These are phyloP conservation scores for Aleurites moluccanus DNA, from an alignment of 441 rosid genomes.

Conservation along the genomic window DNA sequence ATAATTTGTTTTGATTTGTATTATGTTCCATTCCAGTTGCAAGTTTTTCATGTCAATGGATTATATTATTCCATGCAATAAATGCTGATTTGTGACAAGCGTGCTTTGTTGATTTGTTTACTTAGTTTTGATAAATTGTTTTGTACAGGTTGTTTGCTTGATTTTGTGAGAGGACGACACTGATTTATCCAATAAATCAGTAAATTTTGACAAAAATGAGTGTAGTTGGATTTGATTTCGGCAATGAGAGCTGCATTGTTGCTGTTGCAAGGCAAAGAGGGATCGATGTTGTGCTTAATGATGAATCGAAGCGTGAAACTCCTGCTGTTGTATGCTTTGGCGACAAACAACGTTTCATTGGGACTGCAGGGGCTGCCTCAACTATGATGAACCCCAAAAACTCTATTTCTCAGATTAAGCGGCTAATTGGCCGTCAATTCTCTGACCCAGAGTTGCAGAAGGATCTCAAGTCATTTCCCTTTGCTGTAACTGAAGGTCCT, in stretches of 20 bases:
- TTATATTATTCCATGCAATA: not conserved
- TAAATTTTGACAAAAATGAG: conserved; percentile 56
- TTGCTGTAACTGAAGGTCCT: conserved; percentile 69
- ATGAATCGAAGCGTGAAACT: conserved; percentile 97
- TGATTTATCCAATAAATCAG: not conserved
- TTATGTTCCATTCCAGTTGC: not conserved
- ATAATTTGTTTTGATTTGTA: not conserved
- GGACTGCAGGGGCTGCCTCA: conserved; percentile 99
- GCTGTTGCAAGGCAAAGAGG: conserved; percentile 98
- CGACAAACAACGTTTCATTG: conserved; percentile 93
- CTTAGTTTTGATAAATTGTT: not conserved
- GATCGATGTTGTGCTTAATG: conserved; percentile 94
- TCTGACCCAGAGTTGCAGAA: conserved; percentile 95
- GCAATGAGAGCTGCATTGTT: conserved; percentile 89
- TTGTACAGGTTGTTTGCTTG: conserved; percentile 12
- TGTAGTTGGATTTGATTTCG: conserved; percentile 95
- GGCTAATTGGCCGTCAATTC: conserved; percentile 76
- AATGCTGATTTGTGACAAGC: not conserved
- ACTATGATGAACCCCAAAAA: conserved; percentile 95
- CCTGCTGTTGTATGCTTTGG: conserved; percentile 97
- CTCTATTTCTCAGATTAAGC: conserved; percentile 84
- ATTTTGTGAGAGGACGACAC: not conserved
- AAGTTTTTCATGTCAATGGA: not conserved
- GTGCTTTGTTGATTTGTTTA: not conserved
- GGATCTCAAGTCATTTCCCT: conserved; percentile 79